These are phyloP conservation scores for Sarcomyxa edulis DNA, from an alignment of 768 basidiomycete species.

Conservation along the genomic window DNA sequence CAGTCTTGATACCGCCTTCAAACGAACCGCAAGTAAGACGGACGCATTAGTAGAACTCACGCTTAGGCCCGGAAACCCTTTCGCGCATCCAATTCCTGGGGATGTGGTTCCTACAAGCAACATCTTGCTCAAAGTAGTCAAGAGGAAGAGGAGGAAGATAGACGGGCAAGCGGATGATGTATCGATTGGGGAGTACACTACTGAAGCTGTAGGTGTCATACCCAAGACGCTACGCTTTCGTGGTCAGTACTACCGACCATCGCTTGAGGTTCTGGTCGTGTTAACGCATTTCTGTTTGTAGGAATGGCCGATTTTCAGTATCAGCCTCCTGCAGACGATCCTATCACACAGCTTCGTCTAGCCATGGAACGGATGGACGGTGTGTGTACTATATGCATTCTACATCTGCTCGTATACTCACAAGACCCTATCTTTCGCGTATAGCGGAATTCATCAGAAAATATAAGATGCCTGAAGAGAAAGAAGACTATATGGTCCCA, in stretches of 20 bases:
- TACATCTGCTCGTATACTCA: too few species aligned
- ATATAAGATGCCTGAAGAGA: slow-evolving; percentile 67
- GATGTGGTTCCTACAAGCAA: slow-evolving; percentile 75
- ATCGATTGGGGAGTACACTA: slow-evolving; percentile 63
- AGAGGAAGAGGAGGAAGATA: slow-evolving; percentile 50
- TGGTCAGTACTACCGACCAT: slow-evolving; percentile 46
- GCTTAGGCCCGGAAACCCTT: slow-evolving; percentile 68
- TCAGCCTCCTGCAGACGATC: slow-evolving; percentile 68
- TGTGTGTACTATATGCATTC: slow-evolving; percentile 28
- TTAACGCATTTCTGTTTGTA: slow-evolving; percentile 22
- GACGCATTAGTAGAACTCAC: slow-evolving; percentile 72
- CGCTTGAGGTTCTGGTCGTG: background rate
- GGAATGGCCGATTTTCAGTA: slow-evolving; percentile 96
- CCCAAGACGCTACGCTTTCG: slow-evolving; percentile 85
- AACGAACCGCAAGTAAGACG: slow-evolving; percentile 53
- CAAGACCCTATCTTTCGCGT: slow-evolving; percentile 1
- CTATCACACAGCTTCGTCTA: slow-evolving; percentile 58
- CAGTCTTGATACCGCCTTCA: slow-evolving; percentile 73
- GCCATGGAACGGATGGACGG: slow-evolving; percentile 84
- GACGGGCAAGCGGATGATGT: slow-evolving; percentile 20
- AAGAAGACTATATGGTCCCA: slow-evolving; percentile 52
- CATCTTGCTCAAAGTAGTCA: slow-evolving; percentile 81
- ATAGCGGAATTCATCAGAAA: slow-evolving; percentile 68
- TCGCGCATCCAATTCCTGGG: slow-evolving; percentile 81
- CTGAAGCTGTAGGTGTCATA: slow-evolving; percentile 69